A percentile compares a stretch with the other conserved stretches of the same genome.
Conservation (phyloP, 306 rosid genomes). For the Castanospermum australe region DNA sequence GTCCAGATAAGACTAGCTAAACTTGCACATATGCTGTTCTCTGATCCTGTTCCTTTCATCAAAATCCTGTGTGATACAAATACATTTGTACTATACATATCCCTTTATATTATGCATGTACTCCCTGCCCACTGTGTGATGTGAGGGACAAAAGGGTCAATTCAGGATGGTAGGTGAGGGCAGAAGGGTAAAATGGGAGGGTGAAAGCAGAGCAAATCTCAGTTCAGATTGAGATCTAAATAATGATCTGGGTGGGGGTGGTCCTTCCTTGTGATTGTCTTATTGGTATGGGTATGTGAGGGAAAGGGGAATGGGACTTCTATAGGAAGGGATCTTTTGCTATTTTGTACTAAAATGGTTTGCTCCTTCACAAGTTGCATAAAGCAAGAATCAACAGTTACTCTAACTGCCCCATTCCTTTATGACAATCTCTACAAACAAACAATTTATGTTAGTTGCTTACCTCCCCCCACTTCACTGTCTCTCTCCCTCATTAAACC, state of each 20-base stretch:
- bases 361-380: constrained; percentile 56
- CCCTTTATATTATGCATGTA: neutral
- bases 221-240: constrained; percentile 77
- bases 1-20: constrained; percentile 33
- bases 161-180: constrained; percentile 47
- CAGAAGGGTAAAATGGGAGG: constrained; percentile 27
- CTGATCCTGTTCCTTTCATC: constrained; percentile 45
- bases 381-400: constrained; percentile 58
- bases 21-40: neutral
- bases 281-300: constrained; percentile 38
- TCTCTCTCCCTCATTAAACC: constrained; percentile 33
- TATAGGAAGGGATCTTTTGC: constrained; percentile 27
- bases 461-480: constrained; percentile 4
- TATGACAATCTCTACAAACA: constrained; percentile 46
- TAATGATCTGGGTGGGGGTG: constrained; percentile 49
- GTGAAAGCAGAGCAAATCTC: constrained; percentile 55
- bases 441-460: constrained; percentile 29
- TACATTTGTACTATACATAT: constrained; percentile 35
- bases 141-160: constrained; percentile 33
- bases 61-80: constrained; percentile 44
- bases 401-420: constrained; percentile 43
- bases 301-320: constrained; percentile 3
- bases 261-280: constrained; percentile 55
- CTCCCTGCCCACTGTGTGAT: neutral
- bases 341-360: constrained; percentile 41